phyloP scores from a whole-genome alignment of 768 basidiomycete genomes.

The Mycena haematopus region DNA sequence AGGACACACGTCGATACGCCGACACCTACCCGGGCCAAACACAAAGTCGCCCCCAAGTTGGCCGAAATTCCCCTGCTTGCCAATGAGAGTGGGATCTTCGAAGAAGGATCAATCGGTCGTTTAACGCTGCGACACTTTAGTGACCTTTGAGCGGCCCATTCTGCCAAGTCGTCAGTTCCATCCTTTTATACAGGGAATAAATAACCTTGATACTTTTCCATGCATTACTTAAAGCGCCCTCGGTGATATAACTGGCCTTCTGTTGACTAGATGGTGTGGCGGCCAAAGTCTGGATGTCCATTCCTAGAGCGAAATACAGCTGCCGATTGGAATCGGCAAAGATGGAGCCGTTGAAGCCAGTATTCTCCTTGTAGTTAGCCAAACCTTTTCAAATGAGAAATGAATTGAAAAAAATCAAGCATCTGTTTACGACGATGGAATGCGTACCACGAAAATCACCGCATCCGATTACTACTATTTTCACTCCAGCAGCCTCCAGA shows the following conservation, averaged over 20 bases:
- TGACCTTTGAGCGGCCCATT: constrained; percentile 36
- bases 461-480: constrained; percentile 63
- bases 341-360: constrained; percentile 53
- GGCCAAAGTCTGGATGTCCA: constrained; percentile 57
- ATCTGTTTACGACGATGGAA: not conserved
- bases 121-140: no score
- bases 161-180: constrained; percentile 27
- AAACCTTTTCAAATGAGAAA: constrained; percentile 43
- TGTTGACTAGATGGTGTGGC: constrained; percentile 51
- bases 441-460: constrained; percentile 46
- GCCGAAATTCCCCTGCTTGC: constrained; percentile 66
- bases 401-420: not conserved
- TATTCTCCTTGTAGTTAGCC: constrained; percentile 51
- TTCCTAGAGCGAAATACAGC: constrained; percentile 66
- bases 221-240: constrained; percentile 37
- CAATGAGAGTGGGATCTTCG: constrained; percentile 53
- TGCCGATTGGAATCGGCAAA: constrained; percentile 70
- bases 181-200: not conserved
- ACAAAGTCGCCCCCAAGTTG: constrained; percentile 73
- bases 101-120: constrained; percentile 25
- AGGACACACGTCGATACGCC: not conserved
- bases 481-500: constrained; percentile 46
- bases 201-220: constrained; percentile 43
- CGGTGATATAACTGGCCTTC: constrained; percentile 53
- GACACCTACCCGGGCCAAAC: constrained; percentile 58